These are phyloP conservation scores for Mycena rosella DNA, from an alignment of 768 basidiomycete species.

Conservation along the genomic window DNA sequence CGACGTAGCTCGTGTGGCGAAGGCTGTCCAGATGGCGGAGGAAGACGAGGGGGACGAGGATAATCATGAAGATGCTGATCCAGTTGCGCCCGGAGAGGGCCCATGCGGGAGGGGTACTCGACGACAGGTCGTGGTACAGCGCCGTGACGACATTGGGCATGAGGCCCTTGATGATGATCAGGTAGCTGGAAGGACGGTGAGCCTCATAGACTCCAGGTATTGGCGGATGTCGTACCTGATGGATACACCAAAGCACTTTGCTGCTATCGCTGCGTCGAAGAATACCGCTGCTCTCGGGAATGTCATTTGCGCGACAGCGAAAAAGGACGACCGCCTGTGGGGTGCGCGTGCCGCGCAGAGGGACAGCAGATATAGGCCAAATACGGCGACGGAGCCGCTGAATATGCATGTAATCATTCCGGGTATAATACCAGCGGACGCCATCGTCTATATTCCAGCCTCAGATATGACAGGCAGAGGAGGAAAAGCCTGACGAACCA, in stretches of 20 bases:
- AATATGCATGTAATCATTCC: conserved; percentile 90
- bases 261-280: conserved; percentile 95
- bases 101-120: conserved; percentile 82
- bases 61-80: conserved; percentile 82
- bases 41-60: conserved; percentile 87
- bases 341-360: conserved; percentile 83
- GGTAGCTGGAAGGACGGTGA: conserved; percentile 63
- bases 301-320: conserved; percentile 85
- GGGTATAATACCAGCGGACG: conserved; percentile 90
- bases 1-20: conserved; percentile 91
- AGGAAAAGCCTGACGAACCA: conserved; percentile 60
- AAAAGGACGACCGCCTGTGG: conserved; percentile 85
- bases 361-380: conserved; percentile 92
- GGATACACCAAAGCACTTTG: conserved; percentile 97
- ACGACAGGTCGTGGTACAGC: conserved; percentile 82
- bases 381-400: conserved; percentile 80
- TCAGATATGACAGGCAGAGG: conserved; percentile 18
- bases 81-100: conserved; percentile 83
- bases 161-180: conserved; percentile 93
- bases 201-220: not conserved
- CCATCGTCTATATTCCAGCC: conserved; percentile 76
- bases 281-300: conserved; percentile 90
- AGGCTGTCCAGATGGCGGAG: conserved; percentile 87
- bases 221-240: conserved; percentile 72
- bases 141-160: conserved; percentile 92